Conservation (phyloP, 1,284 basidiomycete species). For the Leccinum holopus region DNA sequence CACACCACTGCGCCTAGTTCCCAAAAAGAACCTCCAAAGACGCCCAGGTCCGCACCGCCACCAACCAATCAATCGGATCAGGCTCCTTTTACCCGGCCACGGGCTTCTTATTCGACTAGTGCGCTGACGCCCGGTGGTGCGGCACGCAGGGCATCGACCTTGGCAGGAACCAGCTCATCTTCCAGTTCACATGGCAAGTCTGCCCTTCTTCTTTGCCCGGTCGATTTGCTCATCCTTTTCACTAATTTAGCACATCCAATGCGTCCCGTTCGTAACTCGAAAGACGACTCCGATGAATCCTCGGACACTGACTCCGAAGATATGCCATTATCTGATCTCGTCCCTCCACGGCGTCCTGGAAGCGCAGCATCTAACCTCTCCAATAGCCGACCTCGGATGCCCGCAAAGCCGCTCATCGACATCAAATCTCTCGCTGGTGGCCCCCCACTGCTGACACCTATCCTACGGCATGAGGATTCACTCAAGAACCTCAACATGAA, state of each 20-base stretch:
- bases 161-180: conserved; percentile 25
- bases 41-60: conserved; percentile 7
- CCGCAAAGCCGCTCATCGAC: conserved; percentile 51
- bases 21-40: conserved; percentile 5
- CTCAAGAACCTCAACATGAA: conserved; percentile 21
- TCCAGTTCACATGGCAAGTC: conserved; percentile 19
- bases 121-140: conserved; percentile 40
- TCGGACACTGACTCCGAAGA: conserved; percentile 39
- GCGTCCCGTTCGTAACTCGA: conserved; percentile 4
- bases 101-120: conserved; percentile 40
- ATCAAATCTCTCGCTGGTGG: conserved; percentile 37
- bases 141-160: conserved; percentile 37
- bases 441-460: conserved; percentile 32
- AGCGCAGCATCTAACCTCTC: conserved; percentile 41
- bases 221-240: not conserved
- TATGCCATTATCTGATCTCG: conserved; percentile 42
- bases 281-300: conserved; percentile 21
- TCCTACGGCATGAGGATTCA: conserved; percentile 30
- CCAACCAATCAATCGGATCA: conserved; percentile 16
- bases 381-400: conserved; percentile 33
- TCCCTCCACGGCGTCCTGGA: conserved; percentile 44
- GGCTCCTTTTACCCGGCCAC: conserved; percentile 14
- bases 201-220: not conserved
- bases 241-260: conserved; percentile 14
- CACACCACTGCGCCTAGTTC: conserved; percentile 11